These are phyloP conservation scores for Ascochyta viciae-villosae DNA, from an alignment of 2,329 filamentous ascomycete genomes.

Conservation along the genomic window DNA sequence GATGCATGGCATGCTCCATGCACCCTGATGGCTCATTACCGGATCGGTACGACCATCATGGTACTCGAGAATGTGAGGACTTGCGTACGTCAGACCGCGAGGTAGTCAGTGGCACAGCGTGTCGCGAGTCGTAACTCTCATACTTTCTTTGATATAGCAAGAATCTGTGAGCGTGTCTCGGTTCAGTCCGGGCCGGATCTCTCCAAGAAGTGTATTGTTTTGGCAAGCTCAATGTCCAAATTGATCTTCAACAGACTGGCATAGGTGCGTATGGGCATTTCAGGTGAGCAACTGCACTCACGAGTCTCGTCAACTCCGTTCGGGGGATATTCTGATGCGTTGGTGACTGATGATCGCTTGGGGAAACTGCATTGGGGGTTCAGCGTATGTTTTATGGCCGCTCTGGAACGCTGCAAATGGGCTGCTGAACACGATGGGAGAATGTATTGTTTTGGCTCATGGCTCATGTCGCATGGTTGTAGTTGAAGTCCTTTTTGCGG, in stretches of 20 bases:
- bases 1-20: conserved; percentile 12
- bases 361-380: conserved; percentile 12
- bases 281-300: neutral
- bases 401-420: conserved; percentile 15
- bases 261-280: neutral
- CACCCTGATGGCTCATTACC: conserved; percentile 32
- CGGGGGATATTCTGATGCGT: neutral
- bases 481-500: conserved; percentile 18
- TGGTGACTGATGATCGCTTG: neutral
- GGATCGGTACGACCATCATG: conserved; percentile 27
- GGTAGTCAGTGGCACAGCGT: neutral
- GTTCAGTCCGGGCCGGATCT: neutral
- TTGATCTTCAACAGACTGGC: neutral
- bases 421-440: conserved; percentile 7
- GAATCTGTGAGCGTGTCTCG: neutral
- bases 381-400: conserved; percentile 5
- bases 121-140: neutral
- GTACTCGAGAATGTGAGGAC: conserved; percentile 23
- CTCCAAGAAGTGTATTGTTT: neutral
- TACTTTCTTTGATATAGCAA: neutral
- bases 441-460: conserved; percentile 9
- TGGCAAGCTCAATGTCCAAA: neutral
- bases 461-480: conserved; percentile 20
- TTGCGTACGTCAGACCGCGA: no score
- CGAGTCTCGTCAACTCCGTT: neutral